Evolutionary conservation across 352 stramenopile genomes (phyloP), one percentile per base, ranked within the genome.

Genomic region (Phytophthora meadii): DNA sequence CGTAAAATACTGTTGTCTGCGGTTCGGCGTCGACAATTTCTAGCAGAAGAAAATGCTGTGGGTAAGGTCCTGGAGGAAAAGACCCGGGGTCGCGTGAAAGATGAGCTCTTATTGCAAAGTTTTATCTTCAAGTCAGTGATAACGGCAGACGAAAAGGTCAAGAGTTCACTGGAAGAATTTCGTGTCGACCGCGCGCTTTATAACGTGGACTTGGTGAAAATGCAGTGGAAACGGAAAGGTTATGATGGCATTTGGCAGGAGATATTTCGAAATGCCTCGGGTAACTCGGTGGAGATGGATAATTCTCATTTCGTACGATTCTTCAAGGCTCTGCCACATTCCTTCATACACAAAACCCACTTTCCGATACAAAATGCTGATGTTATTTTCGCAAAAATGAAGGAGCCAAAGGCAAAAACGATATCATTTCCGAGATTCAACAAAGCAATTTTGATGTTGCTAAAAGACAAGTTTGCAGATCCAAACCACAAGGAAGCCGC

Each of bases 371-470:
- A 92, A 39, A 82, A 70, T 3, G 67, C 77, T 0, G 84, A 93
- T 40, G 45, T 90, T 12, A 80, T 90, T 15, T 93, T 93, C 36
- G 67, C 77, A 3, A 90, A 91, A 48, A 88, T 92, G 79, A 90
- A 92, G 37, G 82, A 93, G 8, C 84, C 82, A 0, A 89, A 89
- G 50, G 70, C 82, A 7, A 71, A 84, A 19, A 77, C 76, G 0
- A 88, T 93, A 10, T 74, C 78, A 7, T 92, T 90, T 19, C 44
- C 54, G 1, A 74, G 78, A 39, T 93, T 92, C 53, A 91, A 79
- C 67, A 85, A 79, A 30, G 72, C 81, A 0, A 87, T 92, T 56
- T 25, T 76, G 3, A 76, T 89, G 72, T 55, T 93, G 19, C 72
- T 81, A 53, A 81, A 81, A 37, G 76, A 88, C 17, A 87, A 81